These are phyloP conservation scores for Colletotrichum plurivorum DNA, from an alignment of 2,329 filamentous ascomycete genomes.

Conservation along the genomic window DNA sequence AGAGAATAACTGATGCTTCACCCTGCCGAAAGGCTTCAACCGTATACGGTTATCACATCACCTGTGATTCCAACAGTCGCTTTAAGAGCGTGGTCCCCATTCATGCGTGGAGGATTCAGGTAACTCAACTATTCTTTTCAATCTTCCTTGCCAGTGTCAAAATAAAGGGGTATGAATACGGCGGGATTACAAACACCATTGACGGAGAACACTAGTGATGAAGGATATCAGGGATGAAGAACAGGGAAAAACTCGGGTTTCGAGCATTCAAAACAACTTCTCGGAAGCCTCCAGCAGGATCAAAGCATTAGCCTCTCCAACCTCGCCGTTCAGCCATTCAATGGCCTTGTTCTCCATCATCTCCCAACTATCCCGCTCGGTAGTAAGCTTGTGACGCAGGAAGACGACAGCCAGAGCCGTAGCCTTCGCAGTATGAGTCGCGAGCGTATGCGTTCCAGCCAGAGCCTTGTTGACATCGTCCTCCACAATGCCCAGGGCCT, in stretches of 20 bases:
- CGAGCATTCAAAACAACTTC: neutral
- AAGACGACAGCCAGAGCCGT: slow-evolving; percentile 61
- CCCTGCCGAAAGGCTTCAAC: no score
- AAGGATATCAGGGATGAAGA: no score
- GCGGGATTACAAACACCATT: no score
- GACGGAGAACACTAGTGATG: no score
- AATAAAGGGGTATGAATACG: neutral
- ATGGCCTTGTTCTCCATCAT: slow-evolving; percentile 73
- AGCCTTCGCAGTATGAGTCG: slow-evolving; percentile 41
- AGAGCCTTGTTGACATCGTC: slow-evolving; percentile 4
- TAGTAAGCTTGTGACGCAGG: slow-evolving; percentile 60
- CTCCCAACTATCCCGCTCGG: slow-evolving; percentile 72
- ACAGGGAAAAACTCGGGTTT: no score
- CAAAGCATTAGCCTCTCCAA: neutral
- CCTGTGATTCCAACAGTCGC: no score
- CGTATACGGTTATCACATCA: no score
- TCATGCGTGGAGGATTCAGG: no score
- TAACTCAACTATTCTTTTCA: no score
- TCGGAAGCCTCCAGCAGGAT: neutral
- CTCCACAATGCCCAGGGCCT: slow-evolving; percentile 44
- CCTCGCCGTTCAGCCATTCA: slow-evolving; percentile 58
- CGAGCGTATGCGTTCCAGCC: neutral
- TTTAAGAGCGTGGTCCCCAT: no score
- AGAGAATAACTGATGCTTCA: no score
- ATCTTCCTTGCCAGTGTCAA: neutral